Percentiles rank a stretch among this genome's conserved stretches.
Conservation (phyloP, 2,329 filamentous ascomycete species). For the Trichoderma atroviride region DNA sequence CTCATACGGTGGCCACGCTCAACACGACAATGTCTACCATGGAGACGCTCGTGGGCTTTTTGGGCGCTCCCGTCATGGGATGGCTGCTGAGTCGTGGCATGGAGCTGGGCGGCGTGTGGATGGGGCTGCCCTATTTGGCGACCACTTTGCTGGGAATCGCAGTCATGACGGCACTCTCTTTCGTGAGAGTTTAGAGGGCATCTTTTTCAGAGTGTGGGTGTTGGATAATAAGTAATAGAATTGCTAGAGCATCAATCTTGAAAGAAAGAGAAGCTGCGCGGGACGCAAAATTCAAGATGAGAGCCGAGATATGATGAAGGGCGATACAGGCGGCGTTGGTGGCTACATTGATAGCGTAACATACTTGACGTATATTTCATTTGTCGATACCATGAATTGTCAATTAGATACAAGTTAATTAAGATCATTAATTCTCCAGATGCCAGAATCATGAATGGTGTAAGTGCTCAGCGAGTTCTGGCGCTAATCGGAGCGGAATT, state of each 20-base stretch:
- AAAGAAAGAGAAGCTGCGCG: not conserved
- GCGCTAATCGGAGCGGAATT: conserved; percentile 22
- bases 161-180: conserved; percentile 38
- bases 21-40: conserved; percentile 56
- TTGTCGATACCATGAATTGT: no score
- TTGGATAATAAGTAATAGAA: not conserved
- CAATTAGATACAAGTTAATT: no score
- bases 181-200: conserved; percentile 34
- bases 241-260: not conserved
- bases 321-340: conserved; percentile 5
- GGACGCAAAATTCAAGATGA: not conserved
- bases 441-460: not conserved
- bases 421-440: no score
- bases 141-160: conserved; percentile 40
- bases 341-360: not conserved
- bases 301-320: not conserved
- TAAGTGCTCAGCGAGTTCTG: not conserved
- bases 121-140: conserved; percentile 53
- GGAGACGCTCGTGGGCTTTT: conserved; percentile 52
- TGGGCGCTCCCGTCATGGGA: conserved; percentile 51
- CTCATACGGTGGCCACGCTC: conserved; percentile 55
- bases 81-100: conserved; percentile 51
- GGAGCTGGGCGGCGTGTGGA: conserved; percentile 49
- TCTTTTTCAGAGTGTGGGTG: conserved; percentile 25
- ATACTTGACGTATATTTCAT: not conserved